These are phyloP conservation scores for Pythium volutum DNA, from an alignment of 352 stramenopile genomes.

Conservation along the genomic window DNA sequence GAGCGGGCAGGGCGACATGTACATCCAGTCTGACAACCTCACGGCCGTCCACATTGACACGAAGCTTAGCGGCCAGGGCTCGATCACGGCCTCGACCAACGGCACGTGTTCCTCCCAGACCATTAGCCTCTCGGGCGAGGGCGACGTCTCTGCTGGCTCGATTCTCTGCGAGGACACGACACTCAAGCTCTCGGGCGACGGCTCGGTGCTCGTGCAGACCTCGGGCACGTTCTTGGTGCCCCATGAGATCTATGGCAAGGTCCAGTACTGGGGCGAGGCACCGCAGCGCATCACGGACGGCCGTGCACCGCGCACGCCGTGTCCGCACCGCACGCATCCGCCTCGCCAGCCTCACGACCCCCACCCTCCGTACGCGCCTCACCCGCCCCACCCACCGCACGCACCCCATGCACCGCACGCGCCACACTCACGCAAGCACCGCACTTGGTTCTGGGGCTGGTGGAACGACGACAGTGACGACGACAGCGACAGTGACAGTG, in stretches of 20 bases:
- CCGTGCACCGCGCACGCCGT: neutral
- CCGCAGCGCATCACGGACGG: constrained; percentile 24
- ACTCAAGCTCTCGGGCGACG: constrained; percentile 40
- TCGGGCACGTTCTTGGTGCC: constrained; percentile 30
- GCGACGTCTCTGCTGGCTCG: constrained; percentile 42
- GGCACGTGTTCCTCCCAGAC: constrained; percentile 46
- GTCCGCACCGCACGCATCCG: neutral
- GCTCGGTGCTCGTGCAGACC: constrained; percentile 49
- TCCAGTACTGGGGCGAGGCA: constrained; percentile 19
- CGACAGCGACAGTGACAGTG: constrained; percentile 7
- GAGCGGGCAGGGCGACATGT: constrained; percentile 15
- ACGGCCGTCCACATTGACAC: constrained; percentile 32
- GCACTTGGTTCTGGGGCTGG: constrained; percentile 6
- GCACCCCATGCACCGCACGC: too few relatives aligned
- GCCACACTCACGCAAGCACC: too few relatives aligned
- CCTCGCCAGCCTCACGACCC: neutral
- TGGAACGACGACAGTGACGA: constrained; percentile 6
- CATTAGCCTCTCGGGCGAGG: constrained; percentile 44
- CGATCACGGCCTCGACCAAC: constrained; percentile 37
- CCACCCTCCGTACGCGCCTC: neutral
- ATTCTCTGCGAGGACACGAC: constrained; percentile 38
- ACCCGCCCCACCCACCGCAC: neutral
- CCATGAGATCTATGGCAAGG: constrained; percentile 9
- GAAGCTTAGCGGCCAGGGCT: constrained; percentile 47
- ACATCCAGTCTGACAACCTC: constrained; percentile 26